Base-by-base conservation (phyloP, 1,284 basidiomycete species). In the Tilletia horrida region DNA sequence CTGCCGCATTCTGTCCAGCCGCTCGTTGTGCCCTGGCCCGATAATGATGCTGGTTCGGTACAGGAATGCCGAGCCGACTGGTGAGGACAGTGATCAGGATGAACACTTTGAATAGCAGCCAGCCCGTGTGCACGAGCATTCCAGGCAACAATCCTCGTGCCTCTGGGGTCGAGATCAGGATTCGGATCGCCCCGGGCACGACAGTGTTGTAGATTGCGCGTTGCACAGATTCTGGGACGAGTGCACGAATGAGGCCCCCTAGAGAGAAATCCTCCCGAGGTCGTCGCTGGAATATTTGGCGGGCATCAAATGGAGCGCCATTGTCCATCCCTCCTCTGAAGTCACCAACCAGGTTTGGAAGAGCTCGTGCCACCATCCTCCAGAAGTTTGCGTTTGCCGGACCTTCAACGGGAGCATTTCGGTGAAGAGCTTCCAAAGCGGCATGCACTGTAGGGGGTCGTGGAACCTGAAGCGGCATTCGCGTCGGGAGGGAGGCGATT, bases 41-140 rank as follows among this genome's bases (percentile, higher is more conserved):
- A 31, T 59, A 21, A 31, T 6, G 29, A 25, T 59, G 55, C 27
- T 27, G 27, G 18, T 13, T 59, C 55, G 55, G 55, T 9, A 59
- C 55, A 59, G 55, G 55, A 13, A 59, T 40, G 2, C 55, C 55
- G 3, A 59, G 31, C 16, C 55, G 25, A 16, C 27, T 29, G 14
- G 55, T 29, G 14, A 59, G 55, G 1, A 59, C 55, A 13, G 55
- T 31, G 14, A 59, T 59, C 14, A 59, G n/a, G 55, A 59, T 29
- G 27, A 25, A 16, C 11, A 59, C 27, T 29, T 59, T 59, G 55
- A 59, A 29, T 7, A 59, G 11, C 29, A 59, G 55, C 55, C 55
- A 59, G 3, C 27, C 27, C 25, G 55, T 29, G 31, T 59, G 55
- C 55, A 59, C 35, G 16, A 59, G 31, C 14, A 59, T 25, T 29